Percentiles rank a stretch among this genome's conserved stretches.
phyloP scores from a whole-genome alignment of 2,329 filamentous ascomycete genomes.

The Colletotrichum tabaci region DNA sequence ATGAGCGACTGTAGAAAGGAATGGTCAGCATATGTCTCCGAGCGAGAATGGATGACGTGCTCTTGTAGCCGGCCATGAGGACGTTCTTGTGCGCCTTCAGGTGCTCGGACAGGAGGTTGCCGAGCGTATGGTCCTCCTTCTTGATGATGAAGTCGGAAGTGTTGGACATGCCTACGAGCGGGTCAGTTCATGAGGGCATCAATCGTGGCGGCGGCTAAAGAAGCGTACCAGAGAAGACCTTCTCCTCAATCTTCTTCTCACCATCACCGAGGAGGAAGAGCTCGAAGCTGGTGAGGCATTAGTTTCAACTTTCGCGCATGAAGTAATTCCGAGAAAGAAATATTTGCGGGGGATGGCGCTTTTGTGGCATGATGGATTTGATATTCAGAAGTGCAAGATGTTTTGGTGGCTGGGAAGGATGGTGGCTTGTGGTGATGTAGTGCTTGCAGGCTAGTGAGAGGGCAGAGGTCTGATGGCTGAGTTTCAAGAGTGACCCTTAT shows the following conservation, averaged over 20 bases:
- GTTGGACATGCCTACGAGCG: constrained; percentile 84
- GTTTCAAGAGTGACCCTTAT: no score
- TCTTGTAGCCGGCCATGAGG: constrained; percentile 92
- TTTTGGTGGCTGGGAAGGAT: background rate
- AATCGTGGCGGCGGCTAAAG: constrained; percentile 14
- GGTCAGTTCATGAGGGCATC: background rate
- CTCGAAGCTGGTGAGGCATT: constrained; percentile 78
- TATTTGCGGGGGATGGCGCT: constrained; percentile 7
- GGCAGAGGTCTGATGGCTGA: background rate
- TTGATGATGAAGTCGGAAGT: constrained; percentile 95
- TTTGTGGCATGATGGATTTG: background rate
- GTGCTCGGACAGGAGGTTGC: constrained; percentile 88
- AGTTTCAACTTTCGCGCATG: background rate
- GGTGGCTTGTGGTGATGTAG: background rate
- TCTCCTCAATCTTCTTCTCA: constrained; percentile 94
- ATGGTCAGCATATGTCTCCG: constrained; percentile 31
- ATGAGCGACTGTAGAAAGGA: constrained; percentile 62
- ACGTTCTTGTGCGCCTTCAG: constrained; percentile 89
- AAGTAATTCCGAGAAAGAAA: background rate
- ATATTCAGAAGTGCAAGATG: background rate
- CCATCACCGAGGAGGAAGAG: constrained; percentile 89
- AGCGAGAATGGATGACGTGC: constrained; percentile 59
- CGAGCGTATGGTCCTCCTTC: constrained; percentile 97
- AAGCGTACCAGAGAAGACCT: constrained; percentile 88
- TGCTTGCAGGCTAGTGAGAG: background rate